These are phyloP conservation scores for Quercus tomentella DNA, from an alignment of 331 rosid genomes.

Conservation along the genomic window DNA sequence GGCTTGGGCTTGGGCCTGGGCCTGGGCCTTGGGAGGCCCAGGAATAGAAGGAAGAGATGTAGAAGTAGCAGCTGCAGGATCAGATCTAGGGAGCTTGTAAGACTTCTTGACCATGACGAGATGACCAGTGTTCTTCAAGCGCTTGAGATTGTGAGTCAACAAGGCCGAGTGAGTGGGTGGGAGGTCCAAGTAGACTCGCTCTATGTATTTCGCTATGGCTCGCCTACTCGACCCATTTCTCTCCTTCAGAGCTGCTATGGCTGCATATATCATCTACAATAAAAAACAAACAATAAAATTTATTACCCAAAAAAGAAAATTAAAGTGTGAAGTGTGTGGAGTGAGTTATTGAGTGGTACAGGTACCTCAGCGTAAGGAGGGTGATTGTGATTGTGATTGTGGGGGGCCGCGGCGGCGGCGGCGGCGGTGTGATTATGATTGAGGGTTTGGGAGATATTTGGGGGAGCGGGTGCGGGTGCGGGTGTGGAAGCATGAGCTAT, in stretches of 20 bases:
- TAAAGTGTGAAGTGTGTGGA: too few species aligned
- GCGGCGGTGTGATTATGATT: too few species aligned
- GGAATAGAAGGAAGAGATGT: background rate
- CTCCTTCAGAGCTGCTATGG: constrained; percentile 72
- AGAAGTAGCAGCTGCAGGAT: constrained; percentile 6
- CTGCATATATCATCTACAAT: constrained; percentile 65
- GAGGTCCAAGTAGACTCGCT: constrained; percentile 49
- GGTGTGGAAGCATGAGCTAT: background rate
- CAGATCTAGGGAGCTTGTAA: constrained; percentile 70
- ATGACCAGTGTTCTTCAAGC: constrained; percentile 50
- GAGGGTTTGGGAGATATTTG: background rate
- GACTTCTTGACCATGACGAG: constrained; percentile 74
- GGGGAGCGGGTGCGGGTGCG: constrained; percentile 6
- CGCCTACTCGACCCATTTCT: constrained; percentile 72
- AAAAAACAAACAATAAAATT: too few species aligned
- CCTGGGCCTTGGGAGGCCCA: constrained; percentile 2
- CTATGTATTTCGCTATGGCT: constrained; percentile 76
- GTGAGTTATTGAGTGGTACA: too few species aligned
- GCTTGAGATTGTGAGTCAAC: constrained; percentile 73
- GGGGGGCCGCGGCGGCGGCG: too few species aligned
- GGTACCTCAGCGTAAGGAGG: constrained; percentile 76
- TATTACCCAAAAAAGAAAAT: too few species aligned
- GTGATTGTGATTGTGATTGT: constrained; percentile 15
- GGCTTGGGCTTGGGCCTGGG: background rate
- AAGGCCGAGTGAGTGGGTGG: constrained; percentile 51